Percentiles rank a stretch among this genome's conserved stretches.
Evolutionary conservation across 176 grass and related monocot genomes (phyloP).

Genomic region (Cocos nucifera): DNA sequence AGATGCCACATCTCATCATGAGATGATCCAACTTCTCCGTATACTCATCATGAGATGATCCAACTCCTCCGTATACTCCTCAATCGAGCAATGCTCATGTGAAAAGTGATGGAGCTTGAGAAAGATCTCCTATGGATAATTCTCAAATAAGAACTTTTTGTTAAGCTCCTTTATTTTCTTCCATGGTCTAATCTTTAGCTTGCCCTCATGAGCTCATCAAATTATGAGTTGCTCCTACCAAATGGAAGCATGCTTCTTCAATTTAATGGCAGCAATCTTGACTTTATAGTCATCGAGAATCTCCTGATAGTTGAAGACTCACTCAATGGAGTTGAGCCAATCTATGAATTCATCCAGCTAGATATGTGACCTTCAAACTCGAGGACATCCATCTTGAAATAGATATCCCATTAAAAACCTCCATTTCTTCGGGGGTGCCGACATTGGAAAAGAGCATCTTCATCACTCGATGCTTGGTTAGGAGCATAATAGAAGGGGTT

Average conservation of each 20-base stretch:
- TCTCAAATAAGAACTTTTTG: background rate
- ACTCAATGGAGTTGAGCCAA: background rate
- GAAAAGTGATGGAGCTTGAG: background rate
- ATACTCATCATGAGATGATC: slow-evolving; percentile 1
- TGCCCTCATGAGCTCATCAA: background rate
- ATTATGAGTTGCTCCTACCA: slow-evolving; percentile 8
- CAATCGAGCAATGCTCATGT: background rate
- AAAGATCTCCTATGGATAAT: background rate
- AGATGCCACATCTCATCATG: background rate
- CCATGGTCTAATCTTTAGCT: background rate
- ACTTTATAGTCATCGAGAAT: slow-evolving; percentile 1
- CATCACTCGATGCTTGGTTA: too few relatives aligned
- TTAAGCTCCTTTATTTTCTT: slow-evolving; percentile 5
- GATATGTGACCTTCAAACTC: slow-evolving; percentile 1
- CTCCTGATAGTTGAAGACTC: slow-evolving; percentile 7
- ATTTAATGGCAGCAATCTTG: background rate
- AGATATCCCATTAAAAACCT: too few relatives aligned
- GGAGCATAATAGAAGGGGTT: too few relatives aligned
- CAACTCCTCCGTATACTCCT: background rate
- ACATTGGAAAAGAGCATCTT: too few relatives aligned
- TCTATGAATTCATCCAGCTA: slow-evolving; percentile 15
- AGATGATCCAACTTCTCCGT: background rate
- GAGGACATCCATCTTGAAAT: background rate
- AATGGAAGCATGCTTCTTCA: background rate
- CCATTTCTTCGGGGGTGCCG: too few relatives aligned